Evolutionary conservation across 139 green algal species (phyloP).

Genomic region (Tetradesmus lagerheimii): DNA sequence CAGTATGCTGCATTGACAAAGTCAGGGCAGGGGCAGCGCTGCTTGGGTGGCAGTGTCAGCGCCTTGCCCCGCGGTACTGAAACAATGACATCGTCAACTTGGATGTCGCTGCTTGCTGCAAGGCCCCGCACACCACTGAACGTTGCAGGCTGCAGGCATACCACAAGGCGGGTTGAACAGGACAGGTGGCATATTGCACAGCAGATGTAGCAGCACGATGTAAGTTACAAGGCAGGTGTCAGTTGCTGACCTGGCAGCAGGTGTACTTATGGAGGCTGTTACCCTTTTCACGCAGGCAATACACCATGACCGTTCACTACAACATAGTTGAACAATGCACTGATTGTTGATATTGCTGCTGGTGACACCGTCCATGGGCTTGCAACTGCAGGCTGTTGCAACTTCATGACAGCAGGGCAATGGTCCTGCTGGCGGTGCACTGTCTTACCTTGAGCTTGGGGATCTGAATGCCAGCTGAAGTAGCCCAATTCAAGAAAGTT

Average conservation of each 20-base stretch:
- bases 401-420: neutral
- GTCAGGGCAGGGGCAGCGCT: constrained; percentile 64
- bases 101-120: constrained; percentile 59
- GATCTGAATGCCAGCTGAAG: constrained; percentile 39
- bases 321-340: no score
- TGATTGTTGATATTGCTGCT: neutral
- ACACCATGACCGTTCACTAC: no score
- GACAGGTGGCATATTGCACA: neutral
- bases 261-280: neutral
- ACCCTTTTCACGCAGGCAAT: neutral
- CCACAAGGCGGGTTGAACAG: neutral
- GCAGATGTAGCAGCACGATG: neutral
- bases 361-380: neutral
- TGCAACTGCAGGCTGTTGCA: neutral
- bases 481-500: constrained; percentile 54
- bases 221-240: neutral
- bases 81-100: constrained; percentile 69
- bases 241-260: neutral
- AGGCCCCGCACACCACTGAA: constrained; percentile 71
- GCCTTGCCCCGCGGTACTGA: constrained; percentile 68
- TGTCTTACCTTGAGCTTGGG: constrained; percentile 6
- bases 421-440: neutral
- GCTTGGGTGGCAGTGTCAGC: constrained; percentile 73
- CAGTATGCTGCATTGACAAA: neutral
- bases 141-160: constrained; percentile 40